phyloP scores from a whole-genome alignment of 208 protist species.

The Tetramitus jugosus region DNA sequence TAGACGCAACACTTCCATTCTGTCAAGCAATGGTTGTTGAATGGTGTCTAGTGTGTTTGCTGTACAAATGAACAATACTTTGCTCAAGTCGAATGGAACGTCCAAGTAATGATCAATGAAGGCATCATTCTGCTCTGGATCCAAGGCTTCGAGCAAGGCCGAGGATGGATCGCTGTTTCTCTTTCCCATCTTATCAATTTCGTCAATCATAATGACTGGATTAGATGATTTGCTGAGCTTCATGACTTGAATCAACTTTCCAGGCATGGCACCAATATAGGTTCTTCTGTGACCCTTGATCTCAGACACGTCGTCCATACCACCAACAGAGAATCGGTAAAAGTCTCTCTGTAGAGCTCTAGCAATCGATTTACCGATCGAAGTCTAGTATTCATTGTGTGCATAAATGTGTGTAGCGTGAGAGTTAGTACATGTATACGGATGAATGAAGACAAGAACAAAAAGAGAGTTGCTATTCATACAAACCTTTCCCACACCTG shows the following conservation, averaged over 20 bases:
- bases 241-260: slow-evolving; percentile 67
- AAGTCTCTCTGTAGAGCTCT: slow-evolving; percentile 46
- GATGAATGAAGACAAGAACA: not conserved
- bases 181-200: slow-evolving; percentile 71
- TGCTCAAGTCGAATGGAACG: slow-evolving; percentile 60
- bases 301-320: slow-evolving; percentile 64
- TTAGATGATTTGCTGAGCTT: slow-evolving; percentile 57
- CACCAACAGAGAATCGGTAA: slow-evolving; percentile 69
- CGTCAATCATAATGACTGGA: slow-evolving; percentile 79
- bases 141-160: slow-evolving; percentile 69
- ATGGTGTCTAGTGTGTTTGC: slow-evolving; percentile 67
- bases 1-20: slow-evolving; percentile 68
- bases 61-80: slow-evolving; percentile 74
- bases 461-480: too few relatives aligned
- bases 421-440: too few relatives aligned
- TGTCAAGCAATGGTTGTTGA: slow-evolving; percentile 60
- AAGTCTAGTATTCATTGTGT: slow-evolving; percentile 50
- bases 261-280: slow-evolving; percentile 70
- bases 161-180: slow-evolving; percentile 52
- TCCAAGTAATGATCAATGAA: slow-evolving; percentile 79
- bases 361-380: slow-evolving; percentile 64
- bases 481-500: slow-evolving; percentile 45
- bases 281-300: slow-evolving; percentile 73
- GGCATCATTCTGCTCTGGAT: slow-evolving; percentile 66
- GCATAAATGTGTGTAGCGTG: not conserved